Base-by-base conservation (phyloP, 1,139 yeast species). In the Arxiozyma slooffiae region DNA sequence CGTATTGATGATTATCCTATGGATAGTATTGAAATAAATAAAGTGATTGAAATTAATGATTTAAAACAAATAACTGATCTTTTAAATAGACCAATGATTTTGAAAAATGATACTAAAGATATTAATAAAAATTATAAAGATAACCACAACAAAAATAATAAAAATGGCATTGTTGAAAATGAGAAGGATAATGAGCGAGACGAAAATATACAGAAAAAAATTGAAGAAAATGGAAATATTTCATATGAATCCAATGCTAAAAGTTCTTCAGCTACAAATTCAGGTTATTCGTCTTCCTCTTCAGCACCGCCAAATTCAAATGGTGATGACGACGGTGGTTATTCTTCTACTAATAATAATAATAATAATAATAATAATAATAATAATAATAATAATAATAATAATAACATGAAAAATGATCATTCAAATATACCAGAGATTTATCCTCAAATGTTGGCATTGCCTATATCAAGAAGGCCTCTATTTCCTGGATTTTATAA, bases 401-500 rank as follows among this genome's bases (percentile, higher is more conserved):
- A n/a, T n/a, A 30, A 30, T 21, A 43, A 24, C 20, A 48, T 37
- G 26, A 23, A 37, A 8, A 41, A 45, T 20, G 42, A 49, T 23
- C 50, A 30, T 24, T 37, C 44, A 4, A 45, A n/a, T 18, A 34
- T 70, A 14, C 79, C 80, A 1, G 78, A 77, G 52, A 74, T 75
- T 1, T 79, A 78, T 50, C 82, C 84, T 3, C 81, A 78, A 56
- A 75, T 80, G 48, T 64, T 80, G 58, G 84, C 82, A 0, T 59
- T 80, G 20, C 82, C 84, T 38, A 76, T 80, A 47, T 75, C 81
- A 14, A 72, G 80, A 52, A 74, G 85, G 51, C 85, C 85, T 1
- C 61, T 80, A 50, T 75, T 78, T 53, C 82, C 82, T 1, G 84
- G 84, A 0, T 78, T 78, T 57, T 80, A 79, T 62, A 78, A 80